phyloP scores from a whole-genome alignment of 306 rosid genomes.

The Rosa persica region DNA sequence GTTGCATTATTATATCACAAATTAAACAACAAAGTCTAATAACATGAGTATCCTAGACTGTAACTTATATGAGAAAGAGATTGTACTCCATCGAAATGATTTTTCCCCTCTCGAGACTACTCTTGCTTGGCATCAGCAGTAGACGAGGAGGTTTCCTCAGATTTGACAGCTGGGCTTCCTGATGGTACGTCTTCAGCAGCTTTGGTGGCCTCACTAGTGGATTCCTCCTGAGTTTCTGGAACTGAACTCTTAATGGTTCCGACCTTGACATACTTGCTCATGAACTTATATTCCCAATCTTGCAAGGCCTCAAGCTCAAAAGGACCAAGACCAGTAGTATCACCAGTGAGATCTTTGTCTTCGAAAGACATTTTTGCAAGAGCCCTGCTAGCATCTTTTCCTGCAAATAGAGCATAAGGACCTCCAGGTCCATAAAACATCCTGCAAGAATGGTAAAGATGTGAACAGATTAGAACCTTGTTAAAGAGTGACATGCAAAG shows the following conservation, averaged over 20 bases:
- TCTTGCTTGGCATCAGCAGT: conserved; percentile 42
- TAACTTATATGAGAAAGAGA: conserved; percentile 14
- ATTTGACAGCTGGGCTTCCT: conserved; percentile 45
- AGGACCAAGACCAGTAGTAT: conserved; percentile 77
- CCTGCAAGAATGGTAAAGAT: conserved; percentile 42
- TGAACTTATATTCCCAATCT: conserved; percentile 95
- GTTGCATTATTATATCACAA: conserved; percentile 28
- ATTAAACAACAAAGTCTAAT: conserved; percentile 13
- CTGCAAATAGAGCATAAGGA: conserved; percentile 92
- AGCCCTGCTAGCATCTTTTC: conserved; percentile 98
- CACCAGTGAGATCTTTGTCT: conserved; percentile 83
- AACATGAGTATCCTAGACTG: conserved; percentile 27
- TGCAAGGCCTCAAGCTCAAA: conserved; percentile 80
- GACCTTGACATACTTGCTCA: conserved; percentile 83
- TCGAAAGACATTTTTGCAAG: conserved; percentile 98
- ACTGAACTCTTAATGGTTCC: conserved; percentile 58
- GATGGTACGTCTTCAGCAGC: conserved; percentile 51
- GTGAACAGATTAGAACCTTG: conserved; percentile 15
- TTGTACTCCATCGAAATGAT: conserved; percentile 14
- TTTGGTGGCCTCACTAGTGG: conserved; percentile 46
- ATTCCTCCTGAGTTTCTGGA: conserved; percentile 46
- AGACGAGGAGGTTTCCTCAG: conserved; percentile 48
- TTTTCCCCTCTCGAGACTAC: conserved; percentile 22
- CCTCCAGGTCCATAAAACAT: conserved; percentile 98
- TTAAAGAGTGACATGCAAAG: not conserved